phyloP scores from a whole-genome alignment of 2,329 filamentous ascomycete genomes.

The Fusarium avenaceum region DNA sequence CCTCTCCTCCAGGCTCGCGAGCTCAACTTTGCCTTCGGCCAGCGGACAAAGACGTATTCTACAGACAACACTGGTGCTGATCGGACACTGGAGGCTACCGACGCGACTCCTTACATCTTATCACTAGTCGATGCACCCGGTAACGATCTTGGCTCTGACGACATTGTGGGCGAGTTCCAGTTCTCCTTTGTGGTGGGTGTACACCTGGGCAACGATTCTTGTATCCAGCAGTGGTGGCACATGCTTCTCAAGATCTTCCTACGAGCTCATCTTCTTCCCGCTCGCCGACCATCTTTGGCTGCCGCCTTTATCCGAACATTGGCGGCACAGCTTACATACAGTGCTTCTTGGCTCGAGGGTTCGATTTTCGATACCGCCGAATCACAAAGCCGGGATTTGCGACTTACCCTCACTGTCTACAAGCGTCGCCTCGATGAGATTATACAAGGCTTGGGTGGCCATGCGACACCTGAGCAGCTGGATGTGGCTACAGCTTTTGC shows the following conservation, averaged over 20 bases:
- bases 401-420: conserved; percentile 66
- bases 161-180: conserved; percentile 71
- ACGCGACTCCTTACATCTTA: conserved; percentile 63
- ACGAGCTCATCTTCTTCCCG: conserved; percentile 62
- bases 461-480: conserved; percentile 57
- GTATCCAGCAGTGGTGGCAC: conserved; percentile 73
- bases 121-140: conserved; percentile 54
- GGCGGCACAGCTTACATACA: conserved; percentile 68
- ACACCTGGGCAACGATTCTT: conserved; percentile 70
- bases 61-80: conserved; percentile 54
- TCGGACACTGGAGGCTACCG: conserved; percentile 60
- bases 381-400: conserved; percentile 55
- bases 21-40: conserved; percentile 64
- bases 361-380: conserved; percentile 58
- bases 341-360: conserved; percentile 62
- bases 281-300: conserved; percentile 60
- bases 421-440: conserved; percentile 66
- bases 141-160: conserved; percentile 52
- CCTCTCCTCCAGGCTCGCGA: conserved; percentile 55
- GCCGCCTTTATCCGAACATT: conserved; percentile 63
- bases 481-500: conserved; percentile 63
- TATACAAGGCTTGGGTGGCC: conserved; percentile 54
- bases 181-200: conserved; percentile 70
- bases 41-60: conserved; percentile 59
- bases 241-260: conserved; percentile 66